Evolutionary conservation across 805 yeast genomes (phyloP), one percentile per base, ranked within the genome.

Genomic region (Candida sanyiensis): DNA sequence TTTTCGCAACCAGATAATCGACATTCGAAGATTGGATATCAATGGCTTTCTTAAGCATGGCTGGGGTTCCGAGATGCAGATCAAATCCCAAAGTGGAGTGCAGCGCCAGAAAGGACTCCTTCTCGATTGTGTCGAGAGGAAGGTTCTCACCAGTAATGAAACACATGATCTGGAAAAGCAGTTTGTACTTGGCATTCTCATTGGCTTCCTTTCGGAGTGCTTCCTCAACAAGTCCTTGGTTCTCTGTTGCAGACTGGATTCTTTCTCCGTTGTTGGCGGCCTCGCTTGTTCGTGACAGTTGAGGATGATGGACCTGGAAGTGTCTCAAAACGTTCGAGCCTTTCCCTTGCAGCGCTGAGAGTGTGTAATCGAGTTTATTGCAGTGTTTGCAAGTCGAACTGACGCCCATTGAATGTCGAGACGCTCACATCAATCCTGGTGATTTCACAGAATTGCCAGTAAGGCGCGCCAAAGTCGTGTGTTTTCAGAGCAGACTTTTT

Each of bases 21-120:
- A 25, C 10, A 25, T 25, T 25, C 11, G 10, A 11, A 12, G 28
- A 20, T 13, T 24, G 28, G 29, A 26, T 18, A 19, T 36, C 7
- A 6, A 6, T 10, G 28, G 28, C 5, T 25, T 25, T 60, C 53
- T 54, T 68, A 33, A 73, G 61, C 51, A 79, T 50, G 35, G 79
- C 77, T 48, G 81, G 77, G 3, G 87, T 83, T 47, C 73, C 72
- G 45, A 83, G 62, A 42, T 83, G 66, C 35, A 87, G 73, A 35
- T 80, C 83, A 10, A 82, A 79, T 15, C 28, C 28, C 18, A 24
- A 37, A 27, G n/a, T 25, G 40, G 22, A 26, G 31, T 13, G 18
- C 7, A n/a, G n/a, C n/a, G n/a, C n/a, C n/a, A n/a, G n/a, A n/a
- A n/a, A n/a, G n/a, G n/a, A n/a, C n/a, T n/a, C n/a, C n/a, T n/a